Base-by-base conservation (phyloP, 176 grass and related monocot genomes). In the Juncus effusus region DNA sequence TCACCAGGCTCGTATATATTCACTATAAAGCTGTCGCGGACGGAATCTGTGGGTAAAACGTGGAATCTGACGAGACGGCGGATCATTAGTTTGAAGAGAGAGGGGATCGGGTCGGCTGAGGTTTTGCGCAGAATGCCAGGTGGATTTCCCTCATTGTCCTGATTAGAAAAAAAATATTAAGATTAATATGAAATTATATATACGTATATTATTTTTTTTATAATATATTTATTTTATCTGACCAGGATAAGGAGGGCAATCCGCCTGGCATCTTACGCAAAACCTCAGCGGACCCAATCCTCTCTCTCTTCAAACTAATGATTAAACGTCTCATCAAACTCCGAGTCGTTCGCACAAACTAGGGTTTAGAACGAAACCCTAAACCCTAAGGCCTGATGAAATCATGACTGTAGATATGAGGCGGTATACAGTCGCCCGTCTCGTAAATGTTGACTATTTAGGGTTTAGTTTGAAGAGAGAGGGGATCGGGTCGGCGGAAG, bases 91-190 rank as follows among this genome's bases (percentile, higher is more conserved):
- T 85, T 90, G 54, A 90, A 76, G 28, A 90, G 74, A 36, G 63
- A 55, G 76, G 90, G 90, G 28, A 95, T 37, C 9, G 90, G 86
- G 81, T 95, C 86, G 60, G 86, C 84, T 56, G 36, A 39, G 62
- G 85, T 60, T 61, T 76, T 80, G 59, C 38, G 74, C 15, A 95
- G 57, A 11, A 95, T 95, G 74, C 90, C 90, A 54, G 90, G 90
- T 73, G 77, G 90, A 61, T 95, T 95, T 79, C 86, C 90, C 40
- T 90, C 76, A 69, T 84, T 95, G 75, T 95, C 90, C 90, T 95
- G 77, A 1, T 45, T 67, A 90, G n/a, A n/a, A 73, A 40, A 45
- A 7, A 45, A 4, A 45, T 6, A 6, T 47, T 5, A 9, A 9
- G 1, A 47, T 47, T 1, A 47, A 47, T 47, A 47, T n/a, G n/a